Base-by-base conservation (phyloP, 208 protist genomes). In the Tritrichomonas foetus region DNA sequence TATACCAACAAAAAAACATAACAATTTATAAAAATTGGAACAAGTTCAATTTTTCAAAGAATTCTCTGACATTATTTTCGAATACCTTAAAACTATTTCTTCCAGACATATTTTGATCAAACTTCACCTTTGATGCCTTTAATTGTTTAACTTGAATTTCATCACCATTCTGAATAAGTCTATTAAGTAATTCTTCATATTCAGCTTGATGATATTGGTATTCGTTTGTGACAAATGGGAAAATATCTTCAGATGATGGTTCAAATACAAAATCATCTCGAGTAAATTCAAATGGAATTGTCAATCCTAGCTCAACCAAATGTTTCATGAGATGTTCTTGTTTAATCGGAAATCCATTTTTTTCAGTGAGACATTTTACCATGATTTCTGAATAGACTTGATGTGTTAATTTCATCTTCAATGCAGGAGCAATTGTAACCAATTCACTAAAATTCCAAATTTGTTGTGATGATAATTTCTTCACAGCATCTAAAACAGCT, bases 111-210 rank as follows among this genome's bases (percentile, higher is more conserved):
- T 16, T 57, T 57, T 89, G 78, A 39, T 89, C 78, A 33, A 89
- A 89, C 16, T 89, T 89, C 5, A 27, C 47, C 57, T 89, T 89
- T 13, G 78, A 41, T 39, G 78, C 47, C 57, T 89, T 89, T 9
- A 89, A n/a, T 53, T 44, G 22, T 39, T 89, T 89, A 14, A 47
- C 47, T 89, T 57, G 78, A 89, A 89, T 36, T 57, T 89, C 78
- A 39, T 89, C 78, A 27, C 47, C 47, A n/a, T 33, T 53, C 44
- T 89, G 14, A 0, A 61, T 20, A n/a, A 89, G 41, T 57, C 57
- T 57, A 20, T 53, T 39, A 30, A 53, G 27, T 33, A 61, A 13
- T 11, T 57, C 47, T 8, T 89, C 47, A 47, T 57, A 89, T 8
- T 53, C 9, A 16, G 41, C 3, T 9, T 20, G 27, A 89, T 36